Evolutionary conservation across 164 flowering plant genomes (phyloP), one percentile per base, ranked within the genome.

Genomic region (Tetracentron sinense): DNA sequence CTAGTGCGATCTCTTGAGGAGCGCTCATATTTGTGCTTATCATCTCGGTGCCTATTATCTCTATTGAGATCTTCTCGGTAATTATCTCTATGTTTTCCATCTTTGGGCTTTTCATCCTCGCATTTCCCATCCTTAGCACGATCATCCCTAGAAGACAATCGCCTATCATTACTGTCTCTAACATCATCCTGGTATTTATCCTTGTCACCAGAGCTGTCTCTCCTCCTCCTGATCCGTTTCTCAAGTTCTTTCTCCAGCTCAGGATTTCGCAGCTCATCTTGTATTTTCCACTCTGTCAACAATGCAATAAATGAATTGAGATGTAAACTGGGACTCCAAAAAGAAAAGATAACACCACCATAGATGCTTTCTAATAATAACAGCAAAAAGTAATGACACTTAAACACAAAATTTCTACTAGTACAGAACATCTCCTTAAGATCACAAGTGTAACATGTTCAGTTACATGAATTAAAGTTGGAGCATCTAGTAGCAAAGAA

Each of bases 231-330:
- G 27, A 54, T 72, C 42, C 80, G 75, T 64, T 80, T 83, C 58
- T 87, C 88, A 57, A 72, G 69, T 28, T 87, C 93, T 64, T 77
- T 82, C 71, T 85, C 93, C 19, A 78, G 52, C 23, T 75, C 85
- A 42, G 72, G 75, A 69, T 76, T 87, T 54, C 73, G 75, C 35
- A 70, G 15, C 7, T 76, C 84, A 47, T 83, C 82, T 30, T 69
- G 74, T 42, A 71, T 22, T 35, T 54, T 64, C 67, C 77, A 47
- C 21, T 75, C 87, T 83, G 58, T n/a, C n/a, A 50, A 54, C 22
- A 25, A 6, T 4, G 29, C 15, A 60, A 61, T 1, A 46, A 42
- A 42, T 6, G 42, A 10, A 47, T 28, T 31, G 1, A n/a, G n/a
- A n/a, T n/a, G n/a, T n/a, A n/a, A n/a, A n/a, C n/a, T n/a, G n/a